phyloP scores from a whole-genome alignment of 768 basidiomycete species.

The Leccinum variicolor region DNA sequence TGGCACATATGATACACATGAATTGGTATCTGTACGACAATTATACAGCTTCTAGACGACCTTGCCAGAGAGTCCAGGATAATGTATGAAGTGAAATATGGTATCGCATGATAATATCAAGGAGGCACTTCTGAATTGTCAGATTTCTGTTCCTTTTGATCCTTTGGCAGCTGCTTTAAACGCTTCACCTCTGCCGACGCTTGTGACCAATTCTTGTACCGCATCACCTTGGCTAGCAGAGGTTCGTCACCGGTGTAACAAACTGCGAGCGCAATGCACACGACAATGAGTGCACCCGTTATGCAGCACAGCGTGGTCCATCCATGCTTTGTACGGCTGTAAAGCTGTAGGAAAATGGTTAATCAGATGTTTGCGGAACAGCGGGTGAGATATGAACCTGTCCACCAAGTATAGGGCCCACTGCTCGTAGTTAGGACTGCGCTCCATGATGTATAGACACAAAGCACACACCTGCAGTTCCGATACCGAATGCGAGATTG shows the following conservation, averaged over 20 bases:
- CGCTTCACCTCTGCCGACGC: constrained; percentile 7
- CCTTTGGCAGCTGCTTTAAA: constrained; percentile 3
- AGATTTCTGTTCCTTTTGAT: not conserved
- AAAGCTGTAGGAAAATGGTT: constrained; percentile 43
- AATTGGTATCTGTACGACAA: constrained; percentile 6
- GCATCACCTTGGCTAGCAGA: constrained; percentile 30
- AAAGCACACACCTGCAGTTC: constrained; percentile 48
- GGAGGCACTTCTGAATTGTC: not conserved
- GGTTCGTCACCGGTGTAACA: constrained; percentile 51
- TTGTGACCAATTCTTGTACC: constrained; percentile 15
- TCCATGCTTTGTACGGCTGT: constrained; percentile 50
- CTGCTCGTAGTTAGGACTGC: constrained; percentile 31
- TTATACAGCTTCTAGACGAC: constrained; percentile 10
- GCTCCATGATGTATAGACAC: not conserved
- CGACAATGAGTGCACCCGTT: constrained; percentile 38
- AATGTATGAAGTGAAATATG: not conserved
- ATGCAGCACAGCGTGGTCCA: constrained; percentile 60
- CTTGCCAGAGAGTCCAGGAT: constrained; percentile 10
- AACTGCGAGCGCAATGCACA: constrained; percentile 39
- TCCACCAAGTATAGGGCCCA: constrained; percentile 69
- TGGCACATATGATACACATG: constrained; percentile 10
- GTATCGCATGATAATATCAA: constrained; percentile 5
- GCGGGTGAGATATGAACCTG: constrained; percentile 40
- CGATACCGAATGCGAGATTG: constrained; percentile 68
- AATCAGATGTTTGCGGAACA: not conserved